phyloP scores from a whole-genome alignment of 441 rosid species.

The Adansonia rubrostipa region DNA sequence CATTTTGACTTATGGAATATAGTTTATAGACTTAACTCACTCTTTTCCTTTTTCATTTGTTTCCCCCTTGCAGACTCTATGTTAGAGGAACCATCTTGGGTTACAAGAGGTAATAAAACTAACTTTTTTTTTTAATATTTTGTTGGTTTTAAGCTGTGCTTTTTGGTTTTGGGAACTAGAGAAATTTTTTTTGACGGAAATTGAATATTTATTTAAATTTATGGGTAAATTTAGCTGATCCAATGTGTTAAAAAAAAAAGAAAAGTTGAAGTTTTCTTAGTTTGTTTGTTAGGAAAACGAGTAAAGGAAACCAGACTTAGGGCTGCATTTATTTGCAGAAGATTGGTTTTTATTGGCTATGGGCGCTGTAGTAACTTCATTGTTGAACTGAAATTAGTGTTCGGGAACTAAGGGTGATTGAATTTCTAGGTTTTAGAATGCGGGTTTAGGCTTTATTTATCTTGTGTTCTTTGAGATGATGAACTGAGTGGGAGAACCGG shows the following conservation, averaged over 20 bases:
- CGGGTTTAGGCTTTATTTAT: background rate
- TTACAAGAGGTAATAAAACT: constrained; percentile 59
- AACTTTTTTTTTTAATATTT: background rate
- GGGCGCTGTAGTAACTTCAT: background rate
- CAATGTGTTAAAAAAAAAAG: background rate
- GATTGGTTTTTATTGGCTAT: background rate
- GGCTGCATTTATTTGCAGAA: background rate
- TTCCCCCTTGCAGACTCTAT: constrained; percentile 49
- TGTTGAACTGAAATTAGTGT: background rate
- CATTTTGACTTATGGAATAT: background rate
- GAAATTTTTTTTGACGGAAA: background rate
- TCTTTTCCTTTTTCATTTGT: background rate
- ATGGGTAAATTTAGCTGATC: background rate
- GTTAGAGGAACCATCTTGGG: constrained; percentile 74
- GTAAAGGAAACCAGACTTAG: background rate
- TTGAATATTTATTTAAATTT: background rate
- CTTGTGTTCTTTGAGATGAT: background rate
- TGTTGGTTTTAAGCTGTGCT: background rate
- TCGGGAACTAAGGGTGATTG: background rate
- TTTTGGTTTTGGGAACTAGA: background rate
- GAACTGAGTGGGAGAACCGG: background rate
- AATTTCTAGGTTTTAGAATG: background rate
- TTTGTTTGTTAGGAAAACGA: background rate
- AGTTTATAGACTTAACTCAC: background rate
- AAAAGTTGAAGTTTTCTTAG: background rate